Conservation (phyloP, 768 basidiomycete genomes). For the Agaricus sinodeliciosus region DNA sequence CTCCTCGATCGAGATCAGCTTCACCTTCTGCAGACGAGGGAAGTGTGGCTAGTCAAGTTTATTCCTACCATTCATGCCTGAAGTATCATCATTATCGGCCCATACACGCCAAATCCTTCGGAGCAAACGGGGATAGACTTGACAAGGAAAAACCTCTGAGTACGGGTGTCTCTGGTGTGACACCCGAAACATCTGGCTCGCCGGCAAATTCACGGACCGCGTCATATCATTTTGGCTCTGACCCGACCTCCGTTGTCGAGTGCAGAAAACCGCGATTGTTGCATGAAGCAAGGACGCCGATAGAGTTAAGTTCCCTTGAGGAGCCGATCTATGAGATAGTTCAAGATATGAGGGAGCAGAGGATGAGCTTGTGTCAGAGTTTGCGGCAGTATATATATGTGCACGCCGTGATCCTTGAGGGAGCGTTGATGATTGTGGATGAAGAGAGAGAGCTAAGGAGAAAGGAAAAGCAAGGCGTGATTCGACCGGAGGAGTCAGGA, state of each 20-base stretch:
- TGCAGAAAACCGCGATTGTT: slow-evolving; percentile 59
- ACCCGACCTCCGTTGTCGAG: slow-evolving; percentile 33
- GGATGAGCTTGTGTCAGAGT: slow-evolving; percentile 96
- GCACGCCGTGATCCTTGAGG: slow-evolving; percentile 80
- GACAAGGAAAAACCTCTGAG: not conserved
- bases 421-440: slow-evolving; percentile 69
- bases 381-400: slow-evolving; percentile 93
- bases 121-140: not conserved
- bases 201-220: not conserved
- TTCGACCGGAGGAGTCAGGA: slow-evolving; percentile 7
- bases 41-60: slow-evolving; percentile 10
- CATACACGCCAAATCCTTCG: not conserved
- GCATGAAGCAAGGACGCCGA: slow-evolving; percentile 48
- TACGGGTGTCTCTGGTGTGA: not conserved
- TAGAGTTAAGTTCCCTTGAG: slow-evolving; percentile 51
- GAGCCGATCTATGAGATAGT: slow-evolving; percentile 80
- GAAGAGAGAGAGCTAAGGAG: slow-evolving; percentile 45
- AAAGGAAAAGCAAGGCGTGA: slow-evolving; percentile 14
- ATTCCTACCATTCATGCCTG: slow-evolving; percentile 5
- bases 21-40: slow-evolving; percentile 14
- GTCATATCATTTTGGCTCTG: not conserved
- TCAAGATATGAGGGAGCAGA: slow-evolving; percentile 91
- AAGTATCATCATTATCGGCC: slow-evolving; percentile 7
- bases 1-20: slow-evolving; percentile 15
- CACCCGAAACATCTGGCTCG: not conserved